These are phyloP conservation scores for Pleurotus giganteus DNA, from an alignment of 768 basidiomycete genomes.

Conservation along the genomic window DNA sequence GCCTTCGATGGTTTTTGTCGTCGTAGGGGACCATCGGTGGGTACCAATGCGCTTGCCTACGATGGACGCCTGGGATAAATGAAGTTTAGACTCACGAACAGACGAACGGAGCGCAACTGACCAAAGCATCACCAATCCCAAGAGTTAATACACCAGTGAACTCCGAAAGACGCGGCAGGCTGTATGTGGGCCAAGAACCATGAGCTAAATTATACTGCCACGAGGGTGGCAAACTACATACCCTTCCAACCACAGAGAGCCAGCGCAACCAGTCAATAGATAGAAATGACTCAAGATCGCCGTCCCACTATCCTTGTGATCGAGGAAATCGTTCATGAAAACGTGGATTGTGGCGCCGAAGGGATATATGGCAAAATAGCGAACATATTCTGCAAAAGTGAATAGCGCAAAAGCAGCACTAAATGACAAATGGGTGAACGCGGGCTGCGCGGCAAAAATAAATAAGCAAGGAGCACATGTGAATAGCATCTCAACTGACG, in stretches of 20 bases:
- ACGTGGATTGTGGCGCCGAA: constrained; percentile 91
- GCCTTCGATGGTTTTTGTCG: constrained; percentile 90
- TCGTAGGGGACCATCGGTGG: constrained; percentile 80
- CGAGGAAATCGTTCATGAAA: constrained; percentile 97
- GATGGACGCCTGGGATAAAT: constrained; percentile 73
- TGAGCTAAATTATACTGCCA: constrained; percentile 29
- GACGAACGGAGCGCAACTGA: constrained; percentile 33
- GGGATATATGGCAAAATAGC: constrained; percentile 98
- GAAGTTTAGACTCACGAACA: background rate
- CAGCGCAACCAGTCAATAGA: constrained; percentile 91
- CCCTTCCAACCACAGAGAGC: constrained; percentile 95
- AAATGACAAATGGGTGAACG: constrained; percentile 94
- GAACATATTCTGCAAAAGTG: constrained; percentile 94
- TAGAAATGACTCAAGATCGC: constrained; percentile 98
- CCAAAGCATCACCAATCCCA: constrained; percentile 92
- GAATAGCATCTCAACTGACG: constrained; percentile 46
- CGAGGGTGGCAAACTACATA: too few relatives aligned
- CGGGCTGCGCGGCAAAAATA: constrained; percentile 61
- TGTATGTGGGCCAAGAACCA: constrained; percentile 16
- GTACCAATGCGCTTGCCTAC: constrained; percentile 83
- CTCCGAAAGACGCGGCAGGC: constrained; percentile 43
- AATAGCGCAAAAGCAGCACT: constrained; percentile 94
- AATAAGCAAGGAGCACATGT: constrained; percentile 14
- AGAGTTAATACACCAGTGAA: constrained; percentile 88
- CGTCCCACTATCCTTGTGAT: constrained; percentile 91